These are phyloP conservation scores for Lasiodiplodia gonubiensis DNA, from an alignment of 2,329 filamentous ascomycete genomes.

Conservation along the genomic window DNA sequence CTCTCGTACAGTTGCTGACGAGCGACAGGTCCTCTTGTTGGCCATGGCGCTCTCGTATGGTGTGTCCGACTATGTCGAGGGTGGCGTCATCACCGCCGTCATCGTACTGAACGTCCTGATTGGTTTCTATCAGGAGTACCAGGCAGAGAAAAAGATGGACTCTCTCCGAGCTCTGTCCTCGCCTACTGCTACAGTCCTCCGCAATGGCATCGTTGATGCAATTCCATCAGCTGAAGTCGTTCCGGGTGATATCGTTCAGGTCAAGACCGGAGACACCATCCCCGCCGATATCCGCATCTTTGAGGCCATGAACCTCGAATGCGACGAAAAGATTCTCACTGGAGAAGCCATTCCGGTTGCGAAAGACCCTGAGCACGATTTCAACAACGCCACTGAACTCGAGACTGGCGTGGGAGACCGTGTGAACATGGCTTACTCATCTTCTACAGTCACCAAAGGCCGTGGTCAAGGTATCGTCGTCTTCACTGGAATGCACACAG, in stretches of 20 bases:
- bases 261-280: conserved; percentile 64
- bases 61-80: conserved; percentile 69
- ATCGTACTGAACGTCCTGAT: conserved; percentile 71
- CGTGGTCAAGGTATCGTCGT: conserved; percentile 72
- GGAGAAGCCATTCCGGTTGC: conserved; percentile 74
- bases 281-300: conserved; percentile 69
- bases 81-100: conserved; percentile 67
- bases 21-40: conserved; percentile 70
- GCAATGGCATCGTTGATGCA: conserved; percentile 43
- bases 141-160: conserved; percentile 50
- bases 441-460: conserved; percentile 73
- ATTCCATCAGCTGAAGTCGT: conserved; percentile 47
- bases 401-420: conserved; percentile 64
- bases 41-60: conserved; percentile 72
- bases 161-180: conserved; percentile 49
- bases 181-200: conserved; percentile 46
- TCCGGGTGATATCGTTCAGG: conserved; percentile 47
- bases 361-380: conserved; percentile 63
- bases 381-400: conserved; percentile 59
- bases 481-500: conserved; percentile 73
- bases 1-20: neutral
- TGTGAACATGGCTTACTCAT: conserved; percentile 73
- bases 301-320: conserved; percentile 73
- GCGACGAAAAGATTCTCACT: conserved; percentile 76
- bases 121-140: conserved; percentile 57